phyloP scores from a whole-genome alignment of 495 filamentous ascomycete genomes.

The Aspergillus cristatus region DNA sequence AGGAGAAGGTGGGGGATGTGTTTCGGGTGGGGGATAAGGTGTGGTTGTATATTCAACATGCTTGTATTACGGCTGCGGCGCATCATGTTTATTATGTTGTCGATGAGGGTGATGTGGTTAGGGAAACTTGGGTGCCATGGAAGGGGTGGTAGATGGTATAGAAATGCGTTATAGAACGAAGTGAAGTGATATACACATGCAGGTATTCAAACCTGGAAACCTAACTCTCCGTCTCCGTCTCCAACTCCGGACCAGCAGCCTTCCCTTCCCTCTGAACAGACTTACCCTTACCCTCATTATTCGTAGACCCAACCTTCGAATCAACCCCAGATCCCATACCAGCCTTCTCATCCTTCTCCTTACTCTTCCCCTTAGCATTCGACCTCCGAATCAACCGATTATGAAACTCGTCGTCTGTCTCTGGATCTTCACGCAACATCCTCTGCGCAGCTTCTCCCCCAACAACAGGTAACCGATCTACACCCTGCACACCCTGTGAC shows the following conservation, averaged over 20 bases:
- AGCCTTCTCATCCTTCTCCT: slow-evolving; percentile 15
- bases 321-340: neutral
- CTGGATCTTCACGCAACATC: slow-evolving; percentile 50
- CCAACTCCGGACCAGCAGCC: too few species aligned
- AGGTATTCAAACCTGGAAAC: too few species aligned
- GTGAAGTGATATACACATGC: neutral
- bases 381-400: slow-evolving; percentile 30
- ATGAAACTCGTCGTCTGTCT: slow-evolving; percentile 31
- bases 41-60: slow-evolving; percentile 20
- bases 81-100: slow-evolving; percentile 20
- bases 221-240: neutral
- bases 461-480: slow-evolving; percentile 60
- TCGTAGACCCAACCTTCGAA: neutral
- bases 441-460: slow-evolving; percentile 59
- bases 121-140: slow-evolving; percentile 18
- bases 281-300: neutral
- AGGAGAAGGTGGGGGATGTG: slow-evolving; percentile 7
- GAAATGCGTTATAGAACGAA: neutral
- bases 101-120: slow-evolving; percentile 14
- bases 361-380: slow-evolving; percentile 13
- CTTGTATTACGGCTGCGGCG: slow-evolving; percentile 22
- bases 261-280: neutral
- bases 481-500: slow-evolving; percentile 34
- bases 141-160: slow-evolving; percentile 6
- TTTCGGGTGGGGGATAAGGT: slow-evolving; percentile 22